phyloP scores from a whole-genome alignment of 2,329 filamentous ascomycete species.

The Pseudogymnoascus pannorum region DNA sequence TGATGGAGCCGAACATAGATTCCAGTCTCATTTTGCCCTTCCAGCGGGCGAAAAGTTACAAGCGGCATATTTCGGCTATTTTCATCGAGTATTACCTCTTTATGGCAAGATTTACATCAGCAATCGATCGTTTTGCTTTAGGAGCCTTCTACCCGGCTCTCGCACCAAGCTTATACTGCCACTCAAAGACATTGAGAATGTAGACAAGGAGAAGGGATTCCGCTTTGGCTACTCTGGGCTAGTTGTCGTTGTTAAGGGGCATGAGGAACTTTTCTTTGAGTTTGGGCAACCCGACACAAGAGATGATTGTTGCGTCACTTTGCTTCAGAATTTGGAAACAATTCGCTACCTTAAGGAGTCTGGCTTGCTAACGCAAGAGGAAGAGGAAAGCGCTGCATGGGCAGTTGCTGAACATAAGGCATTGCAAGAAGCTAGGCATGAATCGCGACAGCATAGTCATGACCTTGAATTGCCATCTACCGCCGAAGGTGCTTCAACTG shows the following conservation, averaged over 20 bases:
- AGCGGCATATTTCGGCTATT: conserved; percentile 84
- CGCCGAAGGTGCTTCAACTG: conserved; percentile 37
- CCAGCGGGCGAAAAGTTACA: conserved; percentile 74
- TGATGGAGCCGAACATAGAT: conserved; percentile 66
- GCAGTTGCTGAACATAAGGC: conserved; percentile 77
- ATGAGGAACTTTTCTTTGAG: conserved; percentile 96
- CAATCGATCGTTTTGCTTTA: conserved; percentile 81
- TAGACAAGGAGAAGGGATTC: conserved; percentile 91
- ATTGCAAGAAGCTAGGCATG: conserved; percentile 63
- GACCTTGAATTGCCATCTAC: conserved; percentile 43
- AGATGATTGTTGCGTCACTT: conserved; percentile 80
- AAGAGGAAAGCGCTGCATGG: conserved; percentile 62
- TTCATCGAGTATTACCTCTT: conserved; percentile 82
- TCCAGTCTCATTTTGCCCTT: conserved; percentile 85
- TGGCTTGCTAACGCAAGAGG: conserved; percentile 57
- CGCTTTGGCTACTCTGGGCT: conserved; percentile 85
- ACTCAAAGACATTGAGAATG: conserved; percentile 84
- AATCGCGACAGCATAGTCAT: conserved; percentile 41
- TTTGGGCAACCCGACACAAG: conserved; percentile 70
- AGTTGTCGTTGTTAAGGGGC: conserved; percentile 84
- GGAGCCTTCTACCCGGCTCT: conserved; percentile 80
- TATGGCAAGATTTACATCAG: conserved; percentile 97
- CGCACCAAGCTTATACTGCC: conserved; percentile 89
- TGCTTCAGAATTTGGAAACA: conserved; percentile 70
- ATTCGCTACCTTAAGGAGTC: conserved; percentile 65